Conservation (phyloP, 768 basidiomycete species). For the Pleurotus giganteus region DNA sequence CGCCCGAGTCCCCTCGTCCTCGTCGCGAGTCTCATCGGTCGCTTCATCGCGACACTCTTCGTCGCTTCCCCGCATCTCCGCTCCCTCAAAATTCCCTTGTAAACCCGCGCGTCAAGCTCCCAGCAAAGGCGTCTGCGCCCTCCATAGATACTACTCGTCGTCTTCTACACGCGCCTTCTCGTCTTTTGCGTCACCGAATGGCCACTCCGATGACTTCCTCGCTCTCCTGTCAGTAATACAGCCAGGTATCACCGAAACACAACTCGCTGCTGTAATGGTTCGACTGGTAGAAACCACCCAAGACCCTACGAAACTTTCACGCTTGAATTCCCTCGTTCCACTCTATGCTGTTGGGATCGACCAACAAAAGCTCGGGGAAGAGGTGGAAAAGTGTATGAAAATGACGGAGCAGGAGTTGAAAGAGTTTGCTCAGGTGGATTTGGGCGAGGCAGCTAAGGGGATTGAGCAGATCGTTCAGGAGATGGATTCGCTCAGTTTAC, state of each 20-base stretch:
- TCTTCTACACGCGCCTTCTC: constrained; percentile 15
- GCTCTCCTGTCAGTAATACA: constrained; percentile 17
- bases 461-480: background rate
- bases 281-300: constrained; percentile 16
- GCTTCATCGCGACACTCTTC: background rate
- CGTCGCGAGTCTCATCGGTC: background rate
- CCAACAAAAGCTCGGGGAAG: background rate
- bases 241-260: constrained; percentile 18
- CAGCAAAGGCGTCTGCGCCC: constrained; percentile 6
- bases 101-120: background rate
- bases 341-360: background rate
- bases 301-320: background rate
- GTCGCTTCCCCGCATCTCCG: background rate
- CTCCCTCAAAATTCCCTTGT: background rate
- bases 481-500: background rate
- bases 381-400: background rate
- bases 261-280: constrained; percentile 20
- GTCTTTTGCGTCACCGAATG: background rate
- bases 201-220: constrained; percentile 16
- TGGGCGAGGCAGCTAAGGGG: too few relatives aligned
- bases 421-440: background rate
- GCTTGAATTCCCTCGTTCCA: constrained; percentile 7
- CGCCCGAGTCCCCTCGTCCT: background rate
- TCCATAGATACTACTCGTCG: constrained; percentile 20
- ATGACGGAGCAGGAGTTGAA: background rate